These are phyloP conservation scores for Arctium minus DNA, from an alignment of 129 eudicot genomes.

Conservation along the genomic window DNA sequence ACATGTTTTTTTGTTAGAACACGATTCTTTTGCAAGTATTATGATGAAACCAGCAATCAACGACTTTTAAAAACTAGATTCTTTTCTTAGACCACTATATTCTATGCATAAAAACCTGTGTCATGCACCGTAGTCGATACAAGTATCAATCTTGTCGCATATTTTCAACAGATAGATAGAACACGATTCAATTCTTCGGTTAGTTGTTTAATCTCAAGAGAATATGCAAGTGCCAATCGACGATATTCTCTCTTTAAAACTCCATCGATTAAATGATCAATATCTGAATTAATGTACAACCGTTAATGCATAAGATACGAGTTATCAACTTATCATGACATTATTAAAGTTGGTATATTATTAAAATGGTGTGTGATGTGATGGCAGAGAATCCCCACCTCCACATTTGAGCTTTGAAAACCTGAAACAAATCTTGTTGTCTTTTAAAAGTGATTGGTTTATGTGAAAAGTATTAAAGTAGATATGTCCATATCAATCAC, in stretches of 20 bases:
- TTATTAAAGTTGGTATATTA: conserved; percentile 5
- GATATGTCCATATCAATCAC: not conserved
- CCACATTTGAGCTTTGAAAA: not conserved
- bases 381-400: conserved; percentile 9
- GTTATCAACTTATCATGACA: not conserved
- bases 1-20: not conserved
- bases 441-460: conserved; percentile 14
- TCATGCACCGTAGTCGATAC: not conserved
- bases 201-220: not conserved
- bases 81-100: not conserved
- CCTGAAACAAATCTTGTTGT: conserved; percentile 1
- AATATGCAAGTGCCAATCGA: not conserved
- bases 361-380: conserved; percentile 9
- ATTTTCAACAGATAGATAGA: not conserved
- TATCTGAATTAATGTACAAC: not conserved
- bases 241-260: not conserved
- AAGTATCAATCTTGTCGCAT: not conserved
- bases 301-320: not conserved
- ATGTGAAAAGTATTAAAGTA: conserved; percentile 5
- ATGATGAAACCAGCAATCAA: not conserved
- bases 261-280: too few relatives aligned
- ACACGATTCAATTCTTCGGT: not conserved
- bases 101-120: not conserved
- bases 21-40: not conserved
- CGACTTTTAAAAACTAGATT: not conserved